Conservation (phyloP, 371 early-diverging fungal genomes). For the Umbelopsis sp. region DNA sequence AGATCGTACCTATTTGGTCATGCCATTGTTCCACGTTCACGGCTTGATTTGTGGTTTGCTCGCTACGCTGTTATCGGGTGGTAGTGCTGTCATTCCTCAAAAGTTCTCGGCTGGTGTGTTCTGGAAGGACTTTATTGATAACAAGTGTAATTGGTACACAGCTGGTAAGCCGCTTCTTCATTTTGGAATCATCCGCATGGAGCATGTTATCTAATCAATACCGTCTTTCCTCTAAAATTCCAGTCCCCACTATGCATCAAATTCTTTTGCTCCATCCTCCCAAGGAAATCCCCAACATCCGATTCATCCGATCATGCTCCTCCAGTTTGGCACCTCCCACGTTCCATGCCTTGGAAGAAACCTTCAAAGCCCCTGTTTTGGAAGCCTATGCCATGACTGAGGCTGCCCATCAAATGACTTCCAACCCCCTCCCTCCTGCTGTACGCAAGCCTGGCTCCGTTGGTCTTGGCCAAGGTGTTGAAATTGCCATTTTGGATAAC, state of each 20-base stretch:
- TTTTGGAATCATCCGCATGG: too few species aligned
- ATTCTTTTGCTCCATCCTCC: conserved; percentile 68
- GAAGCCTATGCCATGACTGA: conserved; percentile 95
- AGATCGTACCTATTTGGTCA: conserved; percentile 78
- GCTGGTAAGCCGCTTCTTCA: conserved; percentile 42
- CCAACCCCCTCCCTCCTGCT: conserved; percentile 79
- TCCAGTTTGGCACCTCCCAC: conserved; percentile 81
- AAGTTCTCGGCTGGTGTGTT: conserved; percentile 81
- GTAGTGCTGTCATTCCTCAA: conserved; percentile 78
- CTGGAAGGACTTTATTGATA: conserved; percentile 73
- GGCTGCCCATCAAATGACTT: conserved; percentile 89
- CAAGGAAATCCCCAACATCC: conserved; percentile 52
- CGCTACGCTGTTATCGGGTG: conserved; percentile 77
- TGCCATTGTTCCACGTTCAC: conserved; percentile 95
- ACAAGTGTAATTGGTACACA: conserved; percentile 76
- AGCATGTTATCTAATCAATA: too few species aligned
- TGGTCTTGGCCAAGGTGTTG: conserved; percentile 83
- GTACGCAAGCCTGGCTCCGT: conserved; percentile 84
- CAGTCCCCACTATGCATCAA: conserved; percentile 90
- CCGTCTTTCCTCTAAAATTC: background rate
- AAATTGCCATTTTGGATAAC: conserved; percentile 74
- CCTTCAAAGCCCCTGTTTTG: conserved; percentile 78
- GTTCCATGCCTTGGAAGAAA: conserved; percentile 68
- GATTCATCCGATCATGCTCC: conserved; percentile 89
- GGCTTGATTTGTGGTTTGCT: conserved; percentile 83